A percentile compares a stretch with the other conserved stretches of the same genome.
phyloP scores from a whole-genome alignment of 2,329 filamentous ascomycete genomes.

The Colletotrichum karsti region DNA sequence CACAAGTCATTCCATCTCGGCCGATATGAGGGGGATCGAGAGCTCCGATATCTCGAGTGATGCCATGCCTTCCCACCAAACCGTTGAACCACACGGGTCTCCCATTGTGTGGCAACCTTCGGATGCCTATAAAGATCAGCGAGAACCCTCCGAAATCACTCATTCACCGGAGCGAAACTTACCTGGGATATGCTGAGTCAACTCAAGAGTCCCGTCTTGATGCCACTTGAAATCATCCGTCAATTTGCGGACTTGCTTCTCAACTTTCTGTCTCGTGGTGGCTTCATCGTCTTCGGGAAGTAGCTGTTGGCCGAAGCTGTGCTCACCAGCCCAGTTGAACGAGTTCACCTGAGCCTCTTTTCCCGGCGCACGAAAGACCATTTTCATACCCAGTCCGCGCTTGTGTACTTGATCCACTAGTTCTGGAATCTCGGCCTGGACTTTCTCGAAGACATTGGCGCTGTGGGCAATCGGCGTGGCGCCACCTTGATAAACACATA shows the following conservation, averaged over 20 bases:
- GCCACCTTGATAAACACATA: neutral
- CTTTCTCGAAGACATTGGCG: slow-evolving; percentile 23
- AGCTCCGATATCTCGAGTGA: slow-evolving; percentile 30
- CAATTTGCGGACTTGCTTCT: slow-evolving; percentile 27
- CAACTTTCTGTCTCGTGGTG: slow-evolving; percentile 16
- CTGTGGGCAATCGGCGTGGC: slow-evolving; percentile 28
- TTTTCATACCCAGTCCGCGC: slow-evolving; percentile 32
- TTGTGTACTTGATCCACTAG: slow-evolving; percentile 27
- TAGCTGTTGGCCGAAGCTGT: slow-evolving; percentile 39
- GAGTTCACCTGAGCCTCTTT: slow-evolving; percentile 28
- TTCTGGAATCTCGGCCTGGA: slow-evolving; percentile 27
- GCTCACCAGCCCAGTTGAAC: slow-evolving; percentile 29
- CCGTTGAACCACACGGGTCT: slow-evolving; percentile 30
- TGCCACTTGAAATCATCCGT: slow-evolving; percentile 27
- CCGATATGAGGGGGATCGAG: slow-evolving; percentile 29
- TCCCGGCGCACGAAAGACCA: slow-evolving; percentile 31
- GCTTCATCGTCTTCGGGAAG: slow-evolving; percentile 29
- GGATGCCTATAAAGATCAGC: neutral
- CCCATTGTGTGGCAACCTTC: slow-evolving; percentile 18
- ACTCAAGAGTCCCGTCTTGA: slow-evolving; percentile 25
- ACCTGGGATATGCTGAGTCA: slow-evolving; percentile 30
- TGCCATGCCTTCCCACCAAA: slow-evolving; percentile 27
- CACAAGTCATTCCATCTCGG: slow-evolving; percentile 30
- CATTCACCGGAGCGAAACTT: neutral
- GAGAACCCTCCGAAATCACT: too few relatives aligned